Conservation (phyloP, 2,329 filamentous ascomycete species). For the Venturia oleaginea region DNA sequence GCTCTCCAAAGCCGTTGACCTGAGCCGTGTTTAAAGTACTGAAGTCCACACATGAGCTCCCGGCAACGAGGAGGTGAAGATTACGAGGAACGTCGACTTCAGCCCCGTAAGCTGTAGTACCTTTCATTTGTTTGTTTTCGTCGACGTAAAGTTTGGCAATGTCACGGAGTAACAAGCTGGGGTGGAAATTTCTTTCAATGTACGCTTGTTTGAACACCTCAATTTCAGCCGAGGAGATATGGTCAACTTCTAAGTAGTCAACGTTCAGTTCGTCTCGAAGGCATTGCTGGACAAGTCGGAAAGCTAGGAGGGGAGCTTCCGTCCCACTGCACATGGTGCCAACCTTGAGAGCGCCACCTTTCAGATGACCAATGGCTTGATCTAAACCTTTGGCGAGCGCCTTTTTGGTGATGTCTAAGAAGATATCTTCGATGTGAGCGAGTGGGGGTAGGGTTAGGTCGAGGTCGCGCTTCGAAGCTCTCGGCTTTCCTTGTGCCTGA, state of each 20-base stretch:
- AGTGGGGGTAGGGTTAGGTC: constrained; percentile 37
- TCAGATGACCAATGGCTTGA: constrained; percentile 27
- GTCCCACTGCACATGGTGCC: constrained; percentile 74
- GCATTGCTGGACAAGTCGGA: constrained; percentile 44
- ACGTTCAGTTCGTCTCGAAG: constrained; percentile 17
- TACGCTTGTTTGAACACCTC: constrained; percentile 38
- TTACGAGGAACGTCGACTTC: constrained; percentile 45
- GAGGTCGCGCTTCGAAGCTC: constrained; percentile 16
- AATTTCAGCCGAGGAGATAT: constrained; percentile 39
- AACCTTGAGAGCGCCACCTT: constrained; percentile 39
- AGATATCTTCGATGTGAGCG: constrained; percentile 38
- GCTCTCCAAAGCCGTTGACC: constrained; percentile 38
- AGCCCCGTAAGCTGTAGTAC: constrained; percentile 59
- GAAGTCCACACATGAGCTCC: constrained; percentile 69
- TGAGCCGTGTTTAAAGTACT: constrained; percentile 53
- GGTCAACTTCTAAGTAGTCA: constrained; percentile 23
- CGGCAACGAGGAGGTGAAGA: constrained; percentile 59
- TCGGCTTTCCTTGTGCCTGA: neutral
- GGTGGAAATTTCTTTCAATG: constrained; percentile 38
- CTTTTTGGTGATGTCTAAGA: constrained; percentile 38
- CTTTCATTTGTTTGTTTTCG: constrained; percentile 39
- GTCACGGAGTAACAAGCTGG: constrained; percentile 35
- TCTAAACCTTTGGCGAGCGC: constrained; percentile 27
- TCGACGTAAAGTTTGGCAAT: constrained; percentile 46
- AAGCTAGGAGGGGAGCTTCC: constrained; percentile 60